Base-by-base conservation (phyloP, 1,284 basidiomycete genomes). In the Heterobasidion annosum region DNA sequence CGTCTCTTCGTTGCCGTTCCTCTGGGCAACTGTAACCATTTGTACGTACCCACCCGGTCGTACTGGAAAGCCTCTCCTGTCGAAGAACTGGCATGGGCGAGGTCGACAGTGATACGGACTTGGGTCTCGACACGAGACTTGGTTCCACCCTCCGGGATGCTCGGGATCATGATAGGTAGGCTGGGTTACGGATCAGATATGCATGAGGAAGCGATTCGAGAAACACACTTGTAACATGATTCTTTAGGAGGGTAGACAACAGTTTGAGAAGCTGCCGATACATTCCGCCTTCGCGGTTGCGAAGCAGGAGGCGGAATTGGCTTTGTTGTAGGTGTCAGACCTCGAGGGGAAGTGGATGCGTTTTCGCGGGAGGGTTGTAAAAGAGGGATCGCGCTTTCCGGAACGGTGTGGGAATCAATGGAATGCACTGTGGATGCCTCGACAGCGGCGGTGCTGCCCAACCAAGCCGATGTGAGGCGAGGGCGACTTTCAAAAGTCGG, bases 111-210 rank as follows among this genome's bases (percentile, higher is more conserved):
- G 42, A 93, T 79, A 64, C 91, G 82, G 52, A 94, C 84, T 73
- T 94, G 93, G 0, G 93, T 97, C 69, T 97, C 94, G 19, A 97
- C 93, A 25, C 93, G 82, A 51, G 91, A 93, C 70, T 96, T 95
- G n/a, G 93, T 88, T 32, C 93, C 93, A 43, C 75, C 72, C 61
- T 85, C 79, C 8, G 93, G 91, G 45, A 97, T 82, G 62, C 85
- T 92, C 43, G 93, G 88, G 40, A 93, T 84, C 65, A 93, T 74
- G 60, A 92, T 85, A 32, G 85, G 78, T 55, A 91, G 78, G 62
- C 86, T 90, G 58, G 48, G 56, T 45, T 58, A 58, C 44, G 34
- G 16, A 47, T 37, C 12, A 34, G 48, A 16, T 1, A 34, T 34
- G 15, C 45, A 56, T 57, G 53, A 48, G 46, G 43, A 34, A 58